phyloP scores from a whole-genome alignment of 108 stramenopile genomes.

The Nitzschia sp. region DNA sequence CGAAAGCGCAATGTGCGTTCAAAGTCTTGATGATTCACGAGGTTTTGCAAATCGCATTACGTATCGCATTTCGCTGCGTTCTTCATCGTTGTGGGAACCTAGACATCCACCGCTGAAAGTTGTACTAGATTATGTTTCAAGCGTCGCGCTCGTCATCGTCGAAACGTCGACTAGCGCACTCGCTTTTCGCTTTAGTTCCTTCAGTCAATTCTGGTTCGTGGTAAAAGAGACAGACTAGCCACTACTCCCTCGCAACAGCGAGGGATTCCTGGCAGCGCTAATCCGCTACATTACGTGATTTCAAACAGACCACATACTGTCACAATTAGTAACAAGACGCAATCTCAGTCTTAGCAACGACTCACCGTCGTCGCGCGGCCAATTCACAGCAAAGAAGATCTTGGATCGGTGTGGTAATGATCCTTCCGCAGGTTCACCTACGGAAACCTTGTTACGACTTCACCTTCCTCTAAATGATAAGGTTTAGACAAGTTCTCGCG shows the following conservation, averaged over 20 bases:
- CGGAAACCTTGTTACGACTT: constrained; percentile 98
- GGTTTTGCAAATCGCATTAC: constrained; percentile 96
- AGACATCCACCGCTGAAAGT: constrained; percentile 98
- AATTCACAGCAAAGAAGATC: constrained; percentile 53
- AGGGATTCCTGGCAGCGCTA: constrained; percentile 63
- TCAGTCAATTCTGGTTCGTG: neutral
- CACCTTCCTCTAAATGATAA: constrained; percentile 96
- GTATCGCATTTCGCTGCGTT: constrained; percentile 99
- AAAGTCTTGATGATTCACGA: constrained; percentile 95
- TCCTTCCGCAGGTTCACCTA: constrained; percentile 99
- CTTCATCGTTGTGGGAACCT: constrained; percentile 98
- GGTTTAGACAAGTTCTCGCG: constrained; percentile 87
- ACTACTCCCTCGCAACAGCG: neutral
- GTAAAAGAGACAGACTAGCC: neutral
- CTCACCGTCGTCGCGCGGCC: neutral
- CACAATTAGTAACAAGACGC: no score
- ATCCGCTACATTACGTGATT: neutral
- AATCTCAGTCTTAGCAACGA: constrained; percentile 38
- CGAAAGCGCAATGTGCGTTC: constrained; percentile 96
- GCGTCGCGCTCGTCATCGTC: no score
- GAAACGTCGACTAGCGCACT: no score
- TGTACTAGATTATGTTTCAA: constrained; percentile 57
- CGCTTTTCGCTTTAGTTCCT: neutral
- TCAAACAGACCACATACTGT: no score
- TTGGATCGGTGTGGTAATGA: constrained; percentile 92